A percentile compares a stretch with the other conserved stretches of the same genome.
Evolutionary conservation across 208 protist genomes (phyloP).

Genomic region (Porcisia hertigi): DNA sequence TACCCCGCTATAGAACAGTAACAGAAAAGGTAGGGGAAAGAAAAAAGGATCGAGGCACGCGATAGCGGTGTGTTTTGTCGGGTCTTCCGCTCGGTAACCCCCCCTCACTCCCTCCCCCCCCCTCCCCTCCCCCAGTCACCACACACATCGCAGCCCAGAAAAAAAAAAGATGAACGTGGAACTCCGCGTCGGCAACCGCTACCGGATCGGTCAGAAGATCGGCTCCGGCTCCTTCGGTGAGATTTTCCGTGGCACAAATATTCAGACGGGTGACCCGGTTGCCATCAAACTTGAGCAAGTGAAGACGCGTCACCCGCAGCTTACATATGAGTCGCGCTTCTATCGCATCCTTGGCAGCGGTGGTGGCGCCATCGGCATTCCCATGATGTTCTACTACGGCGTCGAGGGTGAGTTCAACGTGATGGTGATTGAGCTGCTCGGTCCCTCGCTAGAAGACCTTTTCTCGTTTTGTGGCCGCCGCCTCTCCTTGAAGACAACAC

Average conservation of each 20-base stretch:
- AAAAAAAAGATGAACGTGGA: conserved; percentile 76
- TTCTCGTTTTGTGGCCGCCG: conserved; percentile 88
- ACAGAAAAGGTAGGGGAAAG: neutral
- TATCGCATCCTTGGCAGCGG: conserved; percentile 86
- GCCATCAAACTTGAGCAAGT: conserved; percentile 93
- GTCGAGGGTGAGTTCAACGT: conserved; percentile 93
- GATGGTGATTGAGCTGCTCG: conserved; percentile 94
- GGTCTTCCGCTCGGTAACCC: no score
- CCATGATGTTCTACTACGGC: conserved; percentile 87
- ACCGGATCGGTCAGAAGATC: conserved; percentile 97
- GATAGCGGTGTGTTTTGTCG: neutral
- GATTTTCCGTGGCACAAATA: conserved; percentile 92
- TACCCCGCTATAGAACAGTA: neutral
- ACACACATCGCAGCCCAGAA: neutral
- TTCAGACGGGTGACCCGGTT: conserved; percentile 86
- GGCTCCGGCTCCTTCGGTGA: conserved; percentile 95
- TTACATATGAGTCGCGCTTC: conserved; percentile 90
- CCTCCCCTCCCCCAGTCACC: neutral
- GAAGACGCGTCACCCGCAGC: conserved; percentile 91
- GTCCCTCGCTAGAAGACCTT: conserved; percentile 91
- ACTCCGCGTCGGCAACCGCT: conserved; percentile 96
- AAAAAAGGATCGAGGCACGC: neutral
- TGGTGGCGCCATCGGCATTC: conserved; percentile 83
- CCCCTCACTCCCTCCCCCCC: no score
- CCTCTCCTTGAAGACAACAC: conserved; percentile 92